phyloP scores from a whole-genome alignment of 2,329 filamentous ascomycete genomes.

The Arthroderma sp. region DNA sequence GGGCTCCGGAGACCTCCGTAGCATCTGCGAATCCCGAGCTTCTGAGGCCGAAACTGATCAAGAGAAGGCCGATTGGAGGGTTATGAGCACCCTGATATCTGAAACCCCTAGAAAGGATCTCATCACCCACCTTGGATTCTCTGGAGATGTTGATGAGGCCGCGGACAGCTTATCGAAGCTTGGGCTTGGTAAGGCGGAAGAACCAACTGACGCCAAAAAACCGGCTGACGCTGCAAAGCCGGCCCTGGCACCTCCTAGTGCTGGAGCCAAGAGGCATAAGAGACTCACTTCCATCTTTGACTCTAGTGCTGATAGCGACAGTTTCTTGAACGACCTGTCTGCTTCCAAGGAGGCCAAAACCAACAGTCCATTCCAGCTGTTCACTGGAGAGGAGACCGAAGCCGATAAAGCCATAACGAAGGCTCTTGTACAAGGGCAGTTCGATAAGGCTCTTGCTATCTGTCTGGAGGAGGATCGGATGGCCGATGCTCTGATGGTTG shows the following conservation, averaged over 20 bases:
- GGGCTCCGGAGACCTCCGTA: slow-evolving; percentile 62
- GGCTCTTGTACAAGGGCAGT: slow-evolving; percentile 79
- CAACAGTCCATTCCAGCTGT: slow-evolving; percentile 85
- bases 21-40: slow-evolving; percentile 70
- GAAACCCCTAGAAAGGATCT: slow-evolving; percentile 77
- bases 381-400: slow-evolving; percentile 68
- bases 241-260: slow-evolving; percentile 28
- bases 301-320: slow-evolving; percentile 57
- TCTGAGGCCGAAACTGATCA: slow-evolving; percentile 67
- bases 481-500: slow-evolving; percentile 95
- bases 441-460: slow-evolving; percentile 77
- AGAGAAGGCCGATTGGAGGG: slow-evolving; percentile 91
- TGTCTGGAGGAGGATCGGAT: slow-evolving; percentile 80
- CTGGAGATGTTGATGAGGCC: slow-evolving; percentile 45
- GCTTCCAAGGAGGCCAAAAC: slow-evolving; percentile 86
- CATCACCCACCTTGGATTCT: slow-evolving; percentile 81
- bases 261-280: slow-evolving; percentile 44
- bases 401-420: slow-evolving; percentile 79
- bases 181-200: slow-evolving; percentile 29
- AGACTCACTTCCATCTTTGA: slow-evolving; percentile 73
- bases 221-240: slow-evolving; percentile 10
- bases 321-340: slow-evolving; percentile 73
- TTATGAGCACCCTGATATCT: slow-evolving; percentile 77
- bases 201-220: slow-evolving; percentile 31
- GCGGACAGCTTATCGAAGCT: slow-evolving; percentile 34